A percentile compares a stretch with the other conserved stretches of the same genome.
Evolutionary conservation across 179 eudicot species (phyloP).

Genomic region (Pouteria campechiana): DNA sequence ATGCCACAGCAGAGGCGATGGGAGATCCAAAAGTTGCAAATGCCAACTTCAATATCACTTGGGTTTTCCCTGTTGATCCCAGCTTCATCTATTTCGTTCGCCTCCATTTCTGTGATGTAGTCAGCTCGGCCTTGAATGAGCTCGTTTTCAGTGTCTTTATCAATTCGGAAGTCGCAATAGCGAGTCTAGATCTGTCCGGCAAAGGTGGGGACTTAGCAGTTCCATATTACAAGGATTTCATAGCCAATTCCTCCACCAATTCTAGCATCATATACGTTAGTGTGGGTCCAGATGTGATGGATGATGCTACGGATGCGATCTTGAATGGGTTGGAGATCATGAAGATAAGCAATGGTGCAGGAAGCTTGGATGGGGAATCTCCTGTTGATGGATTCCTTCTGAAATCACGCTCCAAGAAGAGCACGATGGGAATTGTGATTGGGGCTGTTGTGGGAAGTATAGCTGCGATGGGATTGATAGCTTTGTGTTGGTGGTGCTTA

Average conservation of each 20-base stretch:
- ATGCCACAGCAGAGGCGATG: slow-evolving; percentile 60
- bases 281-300: slow-evolving; percentile 29
- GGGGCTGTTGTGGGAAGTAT: slow-evolving; percentile 31
- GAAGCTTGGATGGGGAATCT: slow-evolving; percentile 24
- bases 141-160: slow-evolving; percentile 35
- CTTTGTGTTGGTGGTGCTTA: slow-evolving; percentile 18
- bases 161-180: slow-evolving; percentile 20
- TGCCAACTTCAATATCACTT: slow-evolving; percentile 49
- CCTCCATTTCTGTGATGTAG: slow-evolving; percentile 44
- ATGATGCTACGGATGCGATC: slow-evolving; percentile 25
- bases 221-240: slow-evolving; percentile 33
- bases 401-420: slow-evolving; percentile 11
- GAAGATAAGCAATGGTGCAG: slow-evolving; percentile 39
- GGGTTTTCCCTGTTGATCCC: slow-evolving; percentile 33
- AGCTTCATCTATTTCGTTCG: slow-evolving; percentile 40
- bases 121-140: slow-evolving; percentile 28
- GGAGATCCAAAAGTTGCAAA: slow-evolving; percentile 13
- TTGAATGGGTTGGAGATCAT: slow-evolving; percentile 51
- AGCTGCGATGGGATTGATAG: slow-evolving; percentile 16
- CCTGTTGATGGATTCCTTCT: slow-evolving; percentile 6
- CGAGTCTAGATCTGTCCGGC: slow-evolving; percentile 26
- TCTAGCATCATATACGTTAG: slow-evolving; percentile 19
- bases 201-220: slow-evolving; percentile 23
- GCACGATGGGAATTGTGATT: slow-evolving; percentile 15
- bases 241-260: slow-evolving; percentile 11